A percentile compares a stretch with the other conserved stretches of the same genome.
Conservation (phyloP, 352 stramenopile species). For the Phytophthora crassamura region DNA sequence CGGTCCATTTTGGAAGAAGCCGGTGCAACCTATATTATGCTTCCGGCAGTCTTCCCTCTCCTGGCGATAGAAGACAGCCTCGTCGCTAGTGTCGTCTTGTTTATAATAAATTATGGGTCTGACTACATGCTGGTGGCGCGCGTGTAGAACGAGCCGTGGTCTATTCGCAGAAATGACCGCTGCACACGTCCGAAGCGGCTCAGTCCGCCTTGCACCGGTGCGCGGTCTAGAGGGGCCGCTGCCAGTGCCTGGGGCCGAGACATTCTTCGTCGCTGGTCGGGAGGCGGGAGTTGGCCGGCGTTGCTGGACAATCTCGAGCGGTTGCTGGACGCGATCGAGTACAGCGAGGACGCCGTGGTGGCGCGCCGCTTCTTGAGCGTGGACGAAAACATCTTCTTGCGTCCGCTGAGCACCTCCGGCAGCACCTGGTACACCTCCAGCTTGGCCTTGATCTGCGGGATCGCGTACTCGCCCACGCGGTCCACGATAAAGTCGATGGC, state of each 20-base stretch:
- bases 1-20: constrained; percentile 1
- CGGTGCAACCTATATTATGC: constrained; percentile 6
- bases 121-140: constrained; percentile 46
- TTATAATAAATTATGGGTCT: constrained; percentile 44
- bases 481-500: constrained; percentile 52
- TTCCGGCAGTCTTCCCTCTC: background rate
- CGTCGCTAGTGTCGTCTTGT: constrained; percentile 16
- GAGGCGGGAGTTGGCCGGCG: constrained; percentile 30
- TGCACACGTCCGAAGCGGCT: constrained; percentile 43
- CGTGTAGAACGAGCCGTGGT: constrained; percentile 56
- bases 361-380: constrained; percentile 50
- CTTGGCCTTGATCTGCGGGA: constrained; percentile 51
- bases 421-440: constrained; percentile 61
- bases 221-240: constrained; percentile 11
- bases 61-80: background rate
- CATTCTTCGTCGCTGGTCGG: constrained; percentile 37
- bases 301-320: constrained; percentile 44
- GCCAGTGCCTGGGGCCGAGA: constrained; percentile 32
- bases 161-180: constrained; percentile 43
- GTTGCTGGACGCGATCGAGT: constrained; percentile 51
- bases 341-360: constrained; percentile 47
- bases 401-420: constrained; percentile 46
- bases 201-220: constrained; percentile 25
- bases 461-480: constrained; percentile 52
- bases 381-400: constrained; percentile 57